Evolutionary conservation across 257 asterid species (phyloP), one percentile per base, ranked within the genome.

Genomic region (Leptodermis oblonga): DNA sequence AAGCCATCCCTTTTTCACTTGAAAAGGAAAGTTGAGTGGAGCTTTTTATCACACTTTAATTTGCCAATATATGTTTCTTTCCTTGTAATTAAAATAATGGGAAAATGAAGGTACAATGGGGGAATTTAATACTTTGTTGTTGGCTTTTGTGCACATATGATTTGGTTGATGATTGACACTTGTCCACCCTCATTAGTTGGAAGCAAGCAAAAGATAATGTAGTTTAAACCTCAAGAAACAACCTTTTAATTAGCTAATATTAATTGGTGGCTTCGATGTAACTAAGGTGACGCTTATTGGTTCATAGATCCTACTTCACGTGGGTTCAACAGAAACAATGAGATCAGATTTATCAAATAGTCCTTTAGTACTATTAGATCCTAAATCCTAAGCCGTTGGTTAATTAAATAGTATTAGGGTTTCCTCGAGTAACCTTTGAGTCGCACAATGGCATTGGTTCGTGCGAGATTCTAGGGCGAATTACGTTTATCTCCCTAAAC

Each of bases 111-210:
- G 11, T 39, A n/a, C 39, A n/a, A 7, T 30, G 23, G 48, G n/a
- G 55, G 58, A 53, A 42, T 45, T 31, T 62, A 25, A 28, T 14
- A 48, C 5, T 46, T 49, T 68, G 30, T 37, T 12, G 65, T 58
- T 31, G 66, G 48, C 22, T 20, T 65, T 23, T 22, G 58, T 73
- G 73, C 26, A n/a, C n/a, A 41, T 69, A 69, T 58, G 7, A 51
- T 41, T 67, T 58, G 20, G 67, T 22, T 26, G 76, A 73, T 70
- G 76, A 51, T 45, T 65, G 79, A 78, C 79, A 78, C 79, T 67
- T 78, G 76, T 59, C 53, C 59, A 69, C 34, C 69, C 64, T 56
- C 70, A 18, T 59, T 53, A 36, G 49, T 41, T 60, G 45, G 68
- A 60, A 51, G 39, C 33, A 7, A 54, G 14, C 31, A n/a, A 37